These are phyloP conservation scores for Gossypium davidsonii DNA, from an alignment of 441 rosid species.

Conservation along the genomic window DNA sequence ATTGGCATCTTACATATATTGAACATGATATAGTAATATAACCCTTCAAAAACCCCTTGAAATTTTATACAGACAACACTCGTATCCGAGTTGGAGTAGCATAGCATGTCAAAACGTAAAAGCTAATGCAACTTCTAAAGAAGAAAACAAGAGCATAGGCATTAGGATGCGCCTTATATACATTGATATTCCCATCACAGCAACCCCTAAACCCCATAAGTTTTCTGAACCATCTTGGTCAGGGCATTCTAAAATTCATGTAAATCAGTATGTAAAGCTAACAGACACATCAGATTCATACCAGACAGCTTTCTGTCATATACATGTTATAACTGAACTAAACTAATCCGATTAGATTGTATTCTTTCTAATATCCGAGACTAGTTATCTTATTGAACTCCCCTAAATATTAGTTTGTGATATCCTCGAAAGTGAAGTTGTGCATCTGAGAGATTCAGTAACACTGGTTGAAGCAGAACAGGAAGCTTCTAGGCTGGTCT, in stretches of 20 bases:
- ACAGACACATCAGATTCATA: not conserved
- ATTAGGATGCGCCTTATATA: slow-evolving; percentile 35
- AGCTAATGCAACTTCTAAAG: not conserved
- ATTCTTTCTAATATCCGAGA: slow-evolving; percentile 17
- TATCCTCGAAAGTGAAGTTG: slow-evolving; percentile 10
- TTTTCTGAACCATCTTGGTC: slow-evolving; percentile 1
- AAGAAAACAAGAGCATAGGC: slow-evolving; percentile 20
- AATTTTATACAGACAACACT: not conserved
- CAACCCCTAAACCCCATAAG: slow-evolving; percentile 21
- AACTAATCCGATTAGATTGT: slow-evolving; percentile 7
- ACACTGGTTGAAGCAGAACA: slow-evolving; percentile 65
- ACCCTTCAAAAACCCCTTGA: too few relatives aligned
- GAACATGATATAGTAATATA: too few relatives aligned
- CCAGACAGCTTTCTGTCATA: slow-evolving; percentile 12
- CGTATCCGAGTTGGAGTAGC: not conserved
- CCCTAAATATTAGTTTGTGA: slow-evolving; percentile 9
- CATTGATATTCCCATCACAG: slow-evolving; percentile 24
- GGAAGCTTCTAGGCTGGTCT: slow-evolving; percentile 45
- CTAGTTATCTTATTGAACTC: slow-evolving; percentile 19
- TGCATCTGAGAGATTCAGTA: slow-evolving; percentile 32
- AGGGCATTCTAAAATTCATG: slow-evolving; percentile 11
- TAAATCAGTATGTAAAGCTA: not conserved
- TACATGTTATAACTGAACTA: slow-evolving; percentile 11
- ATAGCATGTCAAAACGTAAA: not conserved
- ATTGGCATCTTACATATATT: too few relatives aligned